Conservation (phyloP, 1,284 basidiomycete genomes). For the Wolfiporia cocos region DNA sequence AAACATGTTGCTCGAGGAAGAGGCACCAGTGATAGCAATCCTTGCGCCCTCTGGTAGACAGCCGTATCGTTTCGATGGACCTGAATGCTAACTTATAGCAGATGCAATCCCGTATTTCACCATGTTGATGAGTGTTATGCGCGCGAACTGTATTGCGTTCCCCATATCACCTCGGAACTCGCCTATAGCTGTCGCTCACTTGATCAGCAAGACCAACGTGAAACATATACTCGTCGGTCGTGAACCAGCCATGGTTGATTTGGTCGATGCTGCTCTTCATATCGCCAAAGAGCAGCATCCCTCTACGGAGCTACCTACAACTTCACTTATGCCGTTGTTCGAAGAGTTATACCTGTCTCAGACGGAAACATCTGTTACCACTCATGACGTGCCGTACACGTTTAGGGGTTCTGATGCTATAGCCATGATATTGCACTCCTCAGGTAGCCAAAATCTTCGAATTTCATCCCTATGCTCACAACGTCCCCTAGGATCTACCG, state of each 20-base stretch:
- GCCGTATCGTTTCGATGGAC: not conserved
- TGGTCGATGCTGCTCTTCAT: constrained; percentile 7
- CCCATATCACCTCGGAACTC: constrained; percentile 34
- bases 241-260: constrained; percentile 18
- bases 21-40: not conserved
- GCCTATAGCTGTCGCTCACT: constrained; percentile 25
- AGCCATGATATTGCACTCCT: constrained; percentile 22
- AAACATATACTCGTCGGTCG: constrained; percentile 21
- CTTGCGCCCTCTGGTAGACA: not conserved
- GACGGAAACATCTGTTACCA: constrained; percentile 1
- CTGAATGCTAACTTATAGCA: constrained; percentile 4
- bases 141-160: constrained; percentile 24
- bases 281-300: not conserved
- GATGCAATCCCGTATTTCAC: constrained; percentile 26
- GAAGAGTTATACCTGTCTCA: constrained; percentile 9
- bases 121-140: constrained; percentile 18
- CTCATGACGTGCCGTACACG: not conserved
- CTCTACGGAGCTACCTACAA: not conserved
- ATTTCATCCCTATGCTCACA: not conserved
- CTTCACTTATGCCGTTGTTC: constrained; percentile 16
- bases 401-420: constrained; percentile 9
- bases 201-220: constrained; percentile 22
- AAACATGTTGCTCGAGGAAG: not conserved
- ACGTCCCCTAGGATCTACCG: constrained; percentile 15
- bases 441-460: constrained; percentile 13